A percentile compares a stretch with the other conserved stretches of the same genome.
phyloP scores from a whole-genome alignment of 2,329 filamentous ascomycete genomes.

The Trichophyton verrucosum region DNA sequence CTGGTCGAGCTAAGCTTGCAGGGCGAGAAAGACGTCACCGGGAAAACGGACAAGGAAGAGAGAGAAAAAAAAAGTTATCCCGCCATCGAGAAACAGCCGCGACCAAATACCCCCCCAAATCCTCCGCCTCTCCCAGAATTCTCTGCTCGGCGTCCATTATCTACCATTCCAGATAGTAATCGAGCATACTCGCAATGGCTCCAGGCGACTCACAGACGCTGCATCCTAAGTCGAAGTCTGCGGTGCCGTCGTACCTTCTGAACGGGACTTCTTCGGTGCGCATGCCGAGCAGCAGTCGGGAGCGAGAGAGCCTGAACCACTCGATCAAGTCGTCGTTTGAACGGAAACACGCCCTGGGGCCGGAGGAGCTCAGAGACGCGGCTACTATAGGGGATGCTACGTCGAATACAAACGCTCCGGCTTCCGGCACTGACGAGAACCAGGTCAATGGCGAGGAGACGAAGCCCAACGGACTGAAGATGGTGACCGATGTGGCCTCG shows the following conservation, averaged over 20 bases:
- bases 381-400: constrained; percentile 27
- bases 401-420: not conserved
- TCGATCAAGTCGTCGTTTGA: constrained; percentile 48
- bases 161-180: not conserved
- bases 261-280: constrained; percentile 45
- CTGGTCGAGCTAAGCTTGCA: not conserved
- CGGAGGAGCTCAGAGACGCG: constrained; percentile 23
- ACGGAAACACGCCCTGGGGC: constrained; percentile 14
- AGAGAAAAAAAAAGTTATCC: not conserved
- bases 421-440: not conserved
- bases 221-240: constrained; percentile 38
- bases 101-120: not conserved
- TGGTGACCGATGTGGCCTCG: constrained; percentile 8
- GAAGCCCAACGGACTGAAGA: constrained; percentile 6
- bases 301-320: constrained; percentile 46
- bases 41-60: not conserved
- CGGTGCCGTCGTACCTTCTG: constrained; percentile 44
- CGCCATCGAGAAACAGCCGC: not conserved
- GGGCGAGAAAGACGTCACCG: not conserved
- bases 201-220: constrained; percentile 29
- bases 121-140: not conserved
- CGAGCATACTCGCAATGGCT: constrained; percentile 28
- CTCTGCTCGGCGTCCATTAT: not conserved
- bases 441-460: not conserved
- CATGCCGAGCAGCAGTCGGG: constrained; percentile 37